phyloP scores from a whole-genome alignment of 768 basidiomycete species.

The Gautieria morchelliformis region DNA sequence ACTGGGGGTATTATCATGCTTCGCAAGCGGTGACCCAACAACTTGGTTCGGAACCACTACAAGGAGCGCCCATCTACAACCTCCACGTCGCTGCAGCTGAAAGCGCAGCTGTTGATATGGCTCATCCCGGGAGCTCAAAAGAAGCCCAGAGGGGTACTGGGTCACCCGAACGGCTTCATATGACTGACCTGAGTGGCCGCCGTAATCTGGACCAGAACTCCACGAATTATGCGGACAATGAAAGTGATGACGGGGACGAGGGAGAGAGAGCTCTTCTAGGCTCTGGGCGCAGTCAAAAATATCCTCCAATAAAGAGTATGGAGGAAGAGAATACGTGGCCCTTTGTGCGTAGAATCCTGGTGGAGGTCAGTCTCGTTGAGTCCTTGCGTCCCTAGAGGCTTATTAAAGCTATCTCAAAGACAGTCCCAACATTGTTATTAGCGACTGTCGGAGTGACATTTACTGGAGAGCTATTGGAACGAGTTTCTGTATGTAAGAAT shows the following conservation, averaged over 20 bases:
- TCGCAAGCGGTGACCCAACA: too few relatives aligned
- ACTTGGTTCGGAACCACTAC: too few relatives aligned
- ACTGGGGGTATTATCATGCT: slow-evolving; percentile 16
- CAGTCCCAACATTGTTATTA: slow-evolving; percentile 77
- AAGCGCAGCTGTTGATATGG: too few relatives aligned
- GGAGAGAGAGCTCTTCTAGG: background rate
- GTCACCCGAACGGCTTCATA: background rate
- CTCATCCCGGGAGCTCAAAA: too few relatives aligned
- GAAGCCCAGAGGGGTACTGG: too few relatives aligned
- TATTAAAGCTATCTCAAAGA: slow-evolving; percentile 36
- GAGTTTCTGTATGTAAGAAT: slow-evolving; percentile 55
- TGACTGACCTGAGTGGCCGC: background rate
- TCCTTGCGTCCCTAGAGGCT: background rate
- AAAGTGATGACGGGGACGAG: background rate
- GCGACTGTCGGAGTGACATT: slow-evolving; percentile 79
- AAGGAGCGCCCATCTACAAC: too few relatives aligned
- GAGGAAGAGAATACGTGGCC: background rate
- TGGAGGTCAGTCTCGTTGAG: slow-evolving; percentile 48
- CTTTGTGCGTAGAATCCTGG: slow-evolving; percentile 37
- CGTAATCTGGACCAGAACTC: background rate
- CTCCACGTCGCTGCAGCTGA: too few relatives aligned
- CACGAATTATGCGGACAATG: background rate
- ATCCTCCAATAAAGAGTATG: background rate
- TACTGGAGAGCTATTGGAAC: slow-evolving; percentile 83
- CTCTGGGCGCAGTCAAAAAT: too few relatives aligned